Conservation (phyloP, 192 early-diverging fungal genomes). For the Phlyctochytrium arcticum region DNA sequence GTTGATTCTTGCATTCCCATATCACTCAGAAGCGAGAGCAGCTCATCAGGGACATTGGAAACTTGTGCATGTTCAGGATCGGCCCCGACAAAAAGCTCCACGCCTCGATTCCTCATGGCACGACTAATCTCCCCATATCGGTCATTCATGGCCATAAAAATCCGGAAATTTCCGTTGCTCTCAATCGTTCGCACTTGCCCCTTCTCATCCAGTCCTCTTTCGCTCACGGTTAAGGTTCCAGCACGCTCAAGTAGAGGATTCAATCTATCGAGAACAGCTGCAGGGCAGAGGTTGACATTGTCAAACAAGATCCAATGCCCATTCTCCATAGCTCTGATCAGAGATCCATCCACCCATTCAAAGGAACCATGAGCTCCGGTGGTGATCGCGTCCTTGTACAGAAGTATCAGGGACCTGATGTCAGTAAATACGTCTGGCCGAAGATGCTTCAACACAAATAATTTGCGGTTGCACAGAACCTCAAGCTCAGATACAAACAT, state of each 20-base stretch:
- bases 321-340: conserved; percentile 83
- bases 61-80: background rate
- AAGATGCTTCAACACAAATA: background rate
- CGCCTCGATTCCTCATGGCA: conserved; percentile 96
- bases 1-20: conserved; percentile 8
- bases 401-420: background rate
- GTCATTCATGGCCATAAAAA: conserved; percentile 96
- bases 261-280: conserved; percentile 91
- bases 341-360: conserved; percentile 95
- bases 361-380: conserved; percentile 64
- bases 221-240: conserved; percentile 84
- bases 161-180: conserved; percentile 87
- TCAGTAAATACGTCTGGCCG: background rate
- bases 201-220: conserved; percentile 77
- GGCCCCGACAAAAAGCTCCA: conserved; percentile 78
- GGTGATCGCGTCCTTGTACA: conserved; percentile 9
- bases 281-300: conserved; percentile 92
- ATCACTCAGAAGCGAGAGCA: background rate
- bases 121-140: conserved; percentile 88
- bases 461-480: background rate
- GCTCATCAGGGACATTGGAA: conserved; percentile 24
- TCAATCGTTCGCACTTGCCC: conserved; percentile 65
- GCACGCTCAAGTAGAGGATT: conserved; percentile 90
- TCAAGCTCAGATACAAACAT: background rate
- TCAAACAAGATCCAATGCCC: conserved; percentile 95